Conservation (phyloP, 768 basidiomycete species). For the Wakefieldia striispora region DNA sequence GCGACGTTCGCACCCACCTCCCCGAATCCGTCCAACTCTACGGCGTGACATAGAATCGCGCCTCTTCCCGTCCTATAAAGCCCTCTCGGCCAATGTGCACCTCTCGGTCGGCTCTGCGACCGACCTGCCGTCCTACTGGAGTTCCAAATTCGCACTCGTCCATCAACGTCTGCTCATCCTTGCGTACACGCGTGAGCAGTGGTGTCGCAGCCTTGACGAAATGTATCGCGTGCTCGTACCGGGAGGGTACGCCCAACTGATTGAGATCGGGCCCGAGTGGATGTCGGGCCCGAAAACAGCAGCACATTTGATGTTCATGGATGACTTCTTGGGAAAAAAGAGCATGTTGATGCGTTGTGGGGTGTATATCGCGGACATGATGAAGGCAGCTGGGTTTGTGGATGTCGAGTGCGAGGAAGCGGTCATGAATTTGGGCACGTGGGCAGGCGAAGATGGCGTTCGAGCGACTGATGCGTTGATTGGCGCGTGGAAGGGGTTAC, state of each 20-base stretch:
- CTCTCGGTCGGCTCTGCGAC: conserved; percentile 25
- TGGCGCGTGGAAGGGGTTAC: conserved; percentile 24
- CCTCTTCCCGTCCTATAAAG: conserved; percentile 12
- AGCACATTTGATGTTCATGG: conserved; percentile 4
- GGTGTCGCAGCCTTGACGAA: conserved; percentile 25
- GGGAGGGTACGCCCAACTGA: conserved; percentile 34
- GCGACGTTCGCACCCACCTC: conserved; percentile 12
- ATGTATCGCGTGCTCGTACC: conserved; percentile 32
- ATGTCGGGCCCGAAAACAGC: conserved; percentile 13
- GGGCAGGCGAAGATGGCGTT: conserved; percentile 25
- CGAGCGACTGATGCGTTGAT: conserved; percentile 15
- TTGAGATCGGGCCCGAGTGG: conserved; percentile 25
- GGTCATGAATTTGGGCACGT: conserved; percentile 19
- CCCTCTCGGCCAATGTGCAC: conserved; percentile 14
- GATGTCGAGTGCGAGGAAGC: conserved; percentile 19
- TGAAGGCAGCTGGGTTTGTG: conserved; percentile 16
- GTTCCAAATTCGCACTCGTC: conserved; percentile 30
- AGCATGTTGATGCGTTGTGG: conserved; percentile 9
- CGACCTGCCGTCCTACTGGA: conserved; percentile 30
- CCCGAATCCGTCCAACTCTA: conserved; percentile 19
- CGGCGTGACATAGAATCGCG: conserved; percentile 27
- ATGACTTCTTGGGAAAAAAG: conserved; percentile 7
- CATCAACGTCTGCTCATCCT: conserved; percentile 33
- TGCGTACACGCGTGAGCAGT: conserved; percentile 29
- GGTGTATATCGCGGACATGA: conserved; percentile 18